A percentile compares a stretch with the other conserved stretches of the same genome.
phyloP scores from a whole-genome alignment of 805 yeast species.

The Wickerhamomyces chambardii region DNA sequence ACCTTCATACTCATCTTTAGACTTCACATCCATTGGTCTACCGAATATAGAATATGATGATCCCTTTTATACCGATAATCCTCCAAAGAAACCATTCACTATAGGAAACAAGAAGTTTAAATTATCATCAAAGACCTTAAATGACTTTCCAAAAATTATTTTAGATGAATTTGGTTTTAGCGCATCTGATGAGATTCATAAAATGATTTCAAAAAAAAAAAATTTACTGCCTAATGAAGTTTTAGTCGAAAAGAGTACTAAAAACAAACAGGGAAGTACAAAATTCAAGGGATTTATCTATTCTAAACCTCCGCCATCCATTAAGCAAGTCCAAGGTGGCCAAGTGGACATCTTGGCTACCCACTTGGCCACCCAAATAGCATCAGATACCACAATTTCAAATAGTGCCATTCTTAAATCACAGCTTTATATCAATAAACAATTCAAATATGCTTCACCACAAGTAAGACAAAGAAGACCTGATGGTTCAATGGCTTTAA shows the following conservation, averaged over 20 bases:
- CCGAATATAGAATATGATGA: constrained; percentile 46
- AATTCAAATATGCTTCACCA: constrained; percentile 29
- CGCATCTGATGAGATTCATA: too few species aligned
- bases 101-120: constrained; percentile 61
- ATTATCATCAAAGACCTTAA: constrained; percentile 30
- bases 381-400: constrained; percentile 1
- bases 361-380: too few species aligned
- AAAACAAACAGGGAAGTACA: neutral
- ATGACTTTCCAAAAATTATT: constrained; percentile 4
- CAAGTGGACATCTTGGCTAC: too few species aligned
- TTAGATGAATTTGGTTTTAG: neutral
- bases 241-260: too few species aligned
- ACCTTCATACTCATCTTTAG: constrained; percentile 15
- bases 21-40: constrained; percentile 37
- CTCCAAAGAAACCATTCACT: constrained; percentile 40
- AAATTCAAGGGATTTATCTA: constrained; percentile 34
- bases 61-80: constrained; percentile 50
- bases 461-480: constrained; percentile 23
- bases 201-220: too few species aligned
- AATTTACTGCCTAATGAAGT: too few species aligned
- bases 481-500: constrained; percentile 36
- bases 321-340: constrained; percentile 28
- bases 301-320: constrained; percentile 37
- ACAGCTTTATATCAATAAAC: constrained; percentile 40
- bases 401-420: constrained; percentile 22